Base-by-base conservation (phyloP, 2,329 filamentous ascomycete genomes). In the Pseudogymnoascus sp. region DNA sequence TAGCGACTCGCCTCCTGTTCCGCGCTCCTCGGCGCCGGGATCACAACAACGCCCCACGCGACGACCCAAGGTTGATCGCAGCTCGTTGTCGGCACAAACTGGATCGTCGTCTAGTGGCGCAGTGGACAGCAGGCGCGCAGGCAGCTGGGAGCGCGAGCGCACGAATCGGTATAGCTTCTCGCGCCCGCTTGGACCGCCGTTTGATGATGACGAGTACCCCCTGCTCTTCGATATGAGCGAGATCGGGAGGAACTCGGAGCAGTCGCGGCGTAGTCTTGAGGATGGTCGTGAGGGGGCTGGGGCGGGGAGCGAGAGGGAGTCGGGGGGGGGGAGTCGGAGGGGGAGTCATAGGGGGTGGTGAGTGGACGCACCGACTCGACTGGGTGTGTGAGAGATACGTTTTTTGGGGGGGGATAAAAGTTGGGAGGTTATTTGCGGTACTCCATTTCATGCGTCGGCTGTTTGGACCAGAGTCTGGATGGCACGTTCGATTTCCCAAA, bases 171-270 rank as follows among this genome's bases (percentile, higher is more conserved):
- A 79, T 63, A 81, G 78, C 63, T 77, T 78, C 57, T 75, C 77
- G 0, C 77, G 78, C 42, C 75, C 77, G 21, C 68, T 72, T 14
- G 74, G 72, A 6, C 71, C 72, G 0, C 34, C 59, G 1, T 40
- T 40, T 39, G 75, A 78, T 23, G 86, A 88, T 65, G 88, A 89
- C 63, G 88, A 91, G 70, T 61, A 61, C 26, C 86, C 86, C 0
- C 74, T 91, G 8, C 79, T 91, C 8, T 91, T 91, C 73, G 86
- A 88, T 67, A 85, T 91, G 79, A 89, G 86, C 37, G 88, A 91
- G 73, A 83, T 90, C 71, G 85, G 86, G 68, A 78, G 82, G 16
- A 70, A 75, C 54, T 40, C 36, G 21, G 59, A 61, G 36, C 59
- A 61, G 39, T 80, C 81, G 51, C 77, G 84, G 66, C 79, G 82